Percentiles rank a stretch among this genome's conserved stretches.
phyloP scores from a whole-genome alignment of 805 yeast species.

The Barnettozyma siamensis region DNA sequence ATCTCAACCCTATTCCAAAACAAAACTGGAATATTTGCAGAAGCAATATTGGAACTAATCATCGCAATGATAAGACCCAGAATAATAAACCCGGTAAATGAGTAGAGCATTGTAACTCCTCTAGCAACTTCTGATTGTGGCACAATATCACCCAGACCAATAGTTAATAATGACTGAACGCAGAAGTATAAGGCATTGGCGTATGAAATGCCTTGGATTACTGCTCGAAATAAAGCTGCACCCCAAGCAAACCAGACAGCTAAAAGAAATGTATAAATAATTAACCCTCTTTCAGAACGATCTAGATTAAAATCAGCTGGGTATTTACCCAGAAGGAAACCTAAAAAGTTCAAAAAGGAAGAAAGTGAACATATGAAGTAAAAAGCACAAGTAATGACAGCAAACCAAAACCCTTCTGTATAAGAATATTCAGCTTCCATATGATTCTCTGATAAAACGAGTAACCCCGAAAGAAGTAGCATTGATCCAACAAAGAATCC shows the following conservation, averaged over 20 bases:
- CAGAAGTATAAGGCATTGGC: slow-evolving; percentile 69
- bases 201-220: slow-evolving; percentile 40
- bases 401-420: slow-evolving; percentile 77
- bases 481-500: slow-evolving; percentile 61
- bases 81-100: slow-evolving; percentile 63
- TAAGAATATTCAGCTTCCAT: slow-evolving; percentile 23
- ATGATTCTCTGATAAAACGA: slow-evolving; percentile 29
- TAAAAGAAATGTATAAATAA: slow-evolving; percentile 61
- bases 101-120: slow-evolving; percentile 55
- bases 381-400: slow-evolving; percentile 55
- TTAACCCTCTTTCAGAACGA: slow-evolving; percentile 63
- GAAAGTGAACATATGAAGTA: slow-evolving; percentile 53
- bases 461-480: slow-evolving; percentile 45
- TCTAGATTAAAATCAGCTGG: slow-evolving; percentile 68
- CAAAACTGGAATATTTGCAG: slow-evolving; percentile 55
- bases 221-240: slow-evolving; percentile 46
- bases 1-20: slow-evolving; percentile 61
- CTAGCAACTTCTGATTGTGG: slow-evolving; percentile 51
- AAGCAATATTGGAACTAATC: slow-evolving; percentile 57
- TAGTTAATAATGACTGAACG: slow-evolving; percentile 66
- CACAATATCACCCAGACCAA: slow-evolving; percentile 73
- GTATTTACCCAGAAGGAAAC: slow-evolving; percentile 53
- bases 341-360: slow-evolving; percentile 55
- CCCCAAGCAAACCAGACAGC: slow-evolving; percentile 72
- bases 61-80: slow-evolving; percentile 71